A percentile compares a stretch with the other conserved stretches of the same genome.
Evolutionary conservation across 805 yeast species (phyloP).

Genomic region (Candida gorgasii): DNA sequence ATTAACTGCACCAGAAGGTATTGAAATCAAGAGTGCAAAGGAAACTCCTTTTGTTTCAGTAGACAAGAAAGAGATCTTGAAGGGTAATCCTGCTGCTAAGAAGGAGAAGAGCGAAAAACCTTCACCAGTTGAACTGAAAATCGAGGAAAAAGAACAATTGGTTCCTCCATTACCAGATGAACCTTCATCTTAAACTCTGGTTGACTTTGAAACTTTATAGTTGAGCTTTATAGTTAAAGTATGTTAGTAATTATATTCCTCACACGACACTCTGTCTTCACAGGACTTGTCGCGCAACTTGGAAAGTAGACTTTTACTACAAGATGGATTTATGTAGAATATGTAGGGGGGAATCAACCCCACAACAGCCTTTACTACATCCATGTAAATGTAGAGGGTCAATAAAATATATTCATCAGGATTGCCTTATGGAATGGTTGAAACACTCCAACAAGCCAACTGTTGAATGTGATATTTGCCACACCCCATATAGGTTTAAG

Average conservation of each 20-base stretch:
- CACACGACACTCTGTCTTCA: background rate
- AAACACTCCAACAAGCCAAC: constrained; percentile 61
- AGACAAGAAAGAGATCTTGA: constrained; percentile 10
- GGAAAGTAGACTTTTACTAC: background rate
- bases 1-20: constrained; percentile 12
- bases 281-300: constrained; percentile 1
- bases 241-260: background rate
- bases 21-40: constrained; percentile 22
- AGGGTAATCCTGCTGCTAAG: constrained; percentile 5
- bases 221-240: too few species aligned
- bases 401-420: constrained; percentile 90
- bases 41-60: constrained; percentile 22
- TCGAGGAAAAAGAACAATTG: constrained; percentile 7
- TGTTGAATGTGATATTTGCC: constrained; percentile 82
- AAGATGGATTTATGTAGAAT: constrained; percentile 65
- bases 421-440: constrained; percentile 87
- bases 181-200: constrained; percentile 5
- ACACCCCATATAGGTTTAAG: constrained; percentile 66
- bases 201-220: background rate
- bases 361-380: constrained; percentile 74
- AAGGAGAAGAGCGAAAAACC: constrained; percentile 1
- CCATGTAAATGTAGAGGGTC: constrained; percentile 96
- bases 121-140: constrained; percentile 1
- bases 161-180: constrained; percentile 14
- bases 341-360: constrained; percentile 88